Conservation (phyloP, 495 filamentous ascomycete genomes). For the Neohortaea acidophila region DNA sequence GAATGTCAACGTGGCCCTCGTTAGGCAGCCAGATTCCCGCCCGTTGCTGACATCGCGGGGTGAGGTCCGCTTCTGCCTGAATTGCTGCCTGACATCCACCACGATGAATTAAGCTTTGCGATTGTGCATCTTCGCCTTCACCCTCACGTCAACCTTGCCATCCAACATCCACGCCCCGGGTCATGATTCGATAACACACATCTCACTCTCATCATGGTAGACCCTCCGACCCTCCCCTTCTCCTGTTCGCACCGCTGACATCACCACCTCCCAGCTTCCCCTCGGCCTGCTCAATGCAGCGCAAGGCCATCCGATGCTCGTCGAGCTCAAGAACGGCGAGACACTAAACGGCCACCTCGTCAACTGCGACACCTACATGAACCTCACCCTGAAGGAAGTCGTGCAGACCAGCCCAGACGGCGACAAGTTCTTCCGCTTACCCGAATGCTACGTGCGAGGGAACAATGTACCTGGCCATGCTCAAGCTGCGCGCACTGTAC, state of each 20-base stretch:
- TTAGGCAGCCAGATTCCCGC: no score
- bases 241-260: background rate
- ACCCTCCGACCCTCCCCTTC: no score
- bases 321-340: slow-evolving; percentile 97
- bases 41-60: no score
- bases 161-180: no score
- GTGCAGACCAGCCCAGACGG: slow-evolving; percentile 95
- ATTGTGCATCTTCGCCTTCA: no score
- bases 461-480: slow-evolving; percentile 54
- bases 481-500: background rate
- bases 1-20: no score
- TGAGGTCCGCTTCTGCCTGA: no score
- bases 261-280: slow-evolving; percentile 78
- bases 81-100: no score
- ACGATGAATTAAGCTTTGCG: no score
- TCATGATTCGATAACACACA: no score
- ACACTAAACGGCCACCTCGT: slow-evolving; percentile 91
- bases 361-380: slow-evolving; percentile 99
- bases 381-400: slow-evolving; percentile 88
- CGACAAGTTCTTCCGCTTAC: slow-evolving; percentile 77
- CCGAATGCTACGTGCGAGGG: slow-evolving; percentile 89
- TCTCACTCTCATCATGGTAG: no score
- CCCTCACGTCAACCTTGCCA: no score
- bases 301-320: slow-evolving; percentile 96
- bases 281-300: slow-evolving; percentile 86